phyloP scores from a whole-genome alignment of 805 yeast species.

The Monosporozyma unispora region DNA sequence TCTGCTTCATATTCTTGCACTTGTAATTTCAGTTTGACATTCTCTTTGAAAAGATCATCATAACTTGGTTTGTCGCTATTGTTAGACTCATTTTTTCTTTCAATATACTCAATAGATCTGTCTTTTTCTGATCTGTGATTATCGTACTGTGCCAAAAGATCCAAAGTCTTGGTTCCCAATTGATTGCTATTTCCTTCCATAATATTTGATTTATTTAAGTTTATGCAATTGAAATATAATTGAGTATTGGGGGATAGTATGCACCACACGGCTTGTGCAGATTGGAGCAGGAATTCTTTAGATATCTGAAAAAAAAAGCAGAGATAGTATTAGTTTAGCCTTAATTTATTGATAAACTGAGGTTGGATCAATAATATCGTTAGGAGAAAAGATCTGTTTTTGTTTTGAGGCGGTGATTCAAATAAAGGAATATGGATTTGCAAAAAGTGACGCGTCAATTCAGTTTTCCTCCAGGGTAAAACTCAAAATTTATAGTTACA shows the following conservation, averaged over 20 bases:
- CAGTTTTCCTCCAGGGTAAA: neutral
- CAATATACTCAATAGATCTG: conserved; percentile 22
- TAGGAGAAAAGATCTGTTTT: too few relatives aligned
- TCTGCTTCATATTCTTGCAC: conserved; percentile 21
- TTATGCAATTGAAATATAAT: neutral
- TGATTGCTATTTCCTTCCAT: neutral
- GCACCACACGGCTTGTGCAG: neutral
- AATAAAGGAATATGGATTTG: neutral
- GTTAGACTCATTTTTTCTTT: conserved; percentile 10
- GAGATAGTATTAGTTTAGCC: too few relatives aligned
- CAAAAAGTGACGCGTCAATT: neutral
- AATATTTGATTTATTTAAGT: neutral
- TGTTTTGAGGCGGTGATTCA: neutral
- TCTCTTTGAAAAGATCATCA: conserved; percentile 27
- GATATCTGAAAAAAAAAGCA: neutral
- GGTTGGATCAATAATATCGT: neutral
- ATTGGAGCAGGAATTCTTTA: neutral
- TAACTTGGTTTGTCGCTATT: conserved; percentile 15
- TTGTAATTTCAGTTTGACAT: conserved; percentile 21
- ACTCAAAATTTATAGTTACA: neutral
- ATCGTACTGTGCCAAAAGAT: conserved; percentile 25
- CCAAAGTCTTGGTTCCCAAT: conserved; percentile 12
- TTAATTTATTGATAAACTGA: too few relatives aligned
- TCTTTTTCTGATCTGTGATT: conserved; percentile 24
- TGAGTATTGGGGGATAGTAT: neutral